Base-by-base conservation (phyloP, 352 stramenopile species). In the Nothophytophthora sp. region DNA sequence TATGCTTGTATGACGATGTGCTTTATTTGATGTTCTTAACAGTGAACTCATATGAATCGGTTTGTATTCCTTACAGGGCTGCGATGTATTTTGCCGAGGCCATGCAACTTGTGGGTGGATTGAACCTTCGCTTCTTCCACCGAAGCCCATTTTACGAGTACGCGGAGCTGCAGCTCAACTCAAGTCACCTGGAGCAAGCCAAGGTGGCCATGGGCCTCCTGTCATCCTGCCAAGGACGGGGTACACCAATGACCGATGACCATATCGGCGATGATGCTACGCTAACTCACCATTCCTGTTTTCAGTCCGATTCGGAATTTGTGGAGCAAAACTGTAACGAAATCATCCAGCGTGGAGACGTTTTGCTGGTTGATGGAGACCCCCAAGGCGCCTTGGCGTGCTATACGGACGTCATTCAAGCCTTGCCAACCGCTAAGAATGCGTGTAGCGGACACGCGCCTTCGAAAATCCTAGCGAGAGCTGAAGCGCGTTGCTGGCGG, bases 31-130 rank as follows among this genome's bases (percentile, higher is more conserved):
- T 50, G 11, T 33, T 35, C 8, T 35, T 40, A 24, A n/a, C 2
- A 27, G 24, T 55, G 10, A 48, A 34, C 30, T 32, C 29, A 49
- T 7, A 25, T 49, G 22, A 33, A 15, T 48, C 27, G 32, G 28
- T 46, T 41, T 44, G 15, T 53, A 6, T 27, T 9, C 0, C 37
- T 19, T 56, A 2, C 32, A 86, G 72, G 32, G 63, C 80, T 44
- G 65, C 65, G 6, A 46, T 65, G 15, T 92, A 88, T 43, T 83
- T 84, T 33, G 60, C 52, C 0, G 78, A 90, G 24, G 81, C 81
- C 4, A 88, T 92, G 78, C 55, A 73, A 18, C 62, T 92, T n/a
- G 81, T 90, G 11, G 71, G 78, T 30, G 73, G 76, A 6, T 27
- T 92, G 4, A 59, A 77, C n/a, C 60, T 87, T 19, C 47, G 39